Base-by-base conservation (phyloP, 768 basidiomycete genomes). In the Naganishia vaughanmartiniae region DNA sequence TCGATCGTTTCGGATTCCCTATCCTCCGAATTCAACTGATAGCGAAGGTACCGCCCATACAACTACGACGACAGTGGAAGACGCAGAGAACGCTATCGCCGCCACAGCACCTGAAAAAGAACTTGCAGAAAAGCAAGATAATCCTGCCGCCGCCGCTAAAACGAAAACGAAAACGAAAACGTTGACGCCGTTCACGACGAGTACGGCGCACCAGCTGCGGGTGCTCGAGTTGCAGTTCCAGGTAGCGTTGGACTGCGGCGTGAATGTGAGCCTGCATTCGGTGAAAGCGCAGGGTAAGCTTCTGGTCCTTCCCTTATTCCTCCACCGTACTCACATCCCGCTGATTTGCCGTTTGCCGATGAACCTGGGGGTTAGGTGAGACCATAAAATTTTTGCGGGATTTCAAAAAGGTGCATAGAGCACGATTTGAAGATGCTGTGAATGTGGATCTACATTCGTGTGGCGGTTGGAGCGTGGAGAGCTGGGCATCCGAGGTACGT, bases 381-480 rank as follows among this genome's bases (percentile, higher is more conserved):
- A 92, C 92, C 0, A 73, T 87, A 34, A 87, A 89, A 21, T 80
- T 92, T 39, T 79, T 98, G 28, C 81, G 82, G 33, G 83, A 83
- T 54, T 86, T 92, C 84, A 81, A 84, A 60, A 80, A 83, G 72
- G 86, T 84, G 76, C 84, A 90, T 67, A 86, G 87, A 6, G 66
- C 55, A 4, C 79, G 83, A 10, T 81, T 79, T 28, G 93, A 89
- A 86, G 81, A 83, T 58, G 78, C 77, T 24, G 87, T 96, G 77
- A 94, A 88, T 75, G 81, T 97, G 56, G 93, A 95, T 78, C 80
- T 99, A 74, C 95, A 99, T 79, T 91, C 90, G 55, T 97, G 92
- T 76, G 91, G 92, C 0, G 80, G 80, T 0, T 82, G 93, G 73
- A 92, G 89, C 71, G 84, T 87, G 9, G 86, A 94, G 76, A 87